Evolutionary conservation across 2,329 filamentous ascomycete genomes (phyloP), one percentile per base, ranked within the genome.

Genomic region (Colletotrichum musae): DNA sequence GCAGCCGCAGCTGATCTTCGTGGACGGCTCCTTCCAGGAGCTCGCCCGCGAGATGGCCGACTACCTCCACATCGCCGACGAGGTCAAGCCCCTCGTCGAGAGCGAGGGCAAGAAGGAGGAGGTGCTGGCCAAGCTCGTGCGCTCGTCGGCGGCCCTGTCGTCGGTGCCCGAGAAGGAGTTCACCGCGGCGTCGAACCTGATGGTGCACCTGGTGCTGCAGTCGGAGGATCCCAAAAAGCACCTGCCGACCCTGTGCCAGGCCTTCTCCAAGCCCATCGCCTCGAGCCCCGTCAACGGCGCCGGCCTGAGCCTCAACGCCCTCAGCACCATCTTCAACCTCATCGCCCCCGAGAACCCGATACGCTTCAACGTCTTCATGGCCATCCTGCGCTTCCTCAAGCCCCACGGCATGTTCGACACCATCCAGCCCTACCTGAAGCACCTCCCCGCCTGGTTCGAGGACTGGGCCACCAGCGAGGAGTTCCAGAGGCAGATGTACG

Each of bases 241-340:
- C 85, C 91, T 99, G 73, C 93, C 94, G 69, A 89, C 89, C 76
- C 91, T 99, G 77, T 98, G 96, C 89, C 87, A 91, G 77, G 95
- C 97, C 84, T 93, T 99, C 78, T 90, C 90, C 73, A 92, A 94
- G 80, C 95, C 96, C 72, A 90, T 98, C 79, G 90, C 92, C 71
- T 93, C 93, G 71, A 97, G 95, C 58, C 93, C 94, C 62, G 86
- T 92, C 75, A 95, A 97, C 84, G 94, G 95, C 75, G 87, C 92
- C 72, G 92, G 93, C 58, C 89, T 99, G 73, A 94, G 94, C 73
- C 92, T 98, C 75, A 94, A 94, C 74, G 93, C 96, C 75, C 89
- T 99, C 75, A 94, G 94, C 78, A 98, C 95, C 76, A 91, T 99
- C 78, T 99, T 98, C 91, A 99, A 99, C 88, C 92, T 97, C 73